These are phyloP conservation scores for Auriscalpium microsporum DNA, from an alignment of 768 basidiomycete genomes.

Conservation along the genomic window DNA sequence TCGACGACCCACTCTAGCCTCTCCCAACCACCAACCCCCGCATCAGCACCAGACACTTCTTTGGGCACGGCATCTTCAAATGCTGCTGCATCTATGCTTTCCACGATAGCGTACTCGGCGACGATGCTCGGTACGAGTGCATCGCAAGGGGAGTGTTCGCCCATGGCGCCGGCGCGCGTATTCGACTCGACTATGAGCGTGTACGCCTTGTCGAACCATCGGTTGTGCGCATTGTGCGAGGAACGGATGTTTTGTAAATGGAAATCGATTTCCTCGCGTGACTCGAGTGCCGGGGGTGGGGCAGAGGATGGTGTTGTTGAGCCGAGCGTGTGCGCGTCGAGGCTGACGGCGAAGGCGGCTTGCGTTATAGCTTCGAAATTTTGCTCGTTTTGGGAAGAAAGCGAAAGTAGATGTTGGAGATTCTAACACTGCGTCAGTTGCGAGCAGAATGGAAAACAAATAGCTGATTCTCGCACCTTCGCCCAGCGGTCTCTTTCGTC, in stretches of 20 bases:
- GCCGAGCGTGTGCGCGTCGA: conserved; percentile 56
- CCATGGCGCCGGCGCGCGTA: conserved; percentile 76
- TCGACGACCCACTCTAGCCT: conserved; percentile 73
- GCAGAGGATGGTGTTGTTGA: conserved; percentile 23
- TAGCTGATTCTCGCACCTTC: conserved; percentile 35
- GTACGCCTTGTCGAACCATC: conserved; percentile 88
- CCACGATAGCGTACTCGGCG: conserved; percentile 70
- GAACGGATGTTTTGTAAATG: conserved; percentile 71
- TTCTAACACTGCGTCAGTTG: conserved; percentile 39
- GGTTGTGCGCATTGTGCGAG: conserved; percentile 58
- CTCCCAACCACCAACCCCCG: conserved; percentile 35
- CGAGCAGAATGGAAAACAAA: background rate
- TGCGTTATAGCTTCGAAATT: conserved; percentile 57
- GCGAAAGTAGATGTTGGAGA: conserved; percentile 52
- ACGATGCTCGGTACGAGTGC: conserved; percentile 85
- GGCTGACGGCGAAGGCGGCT: conserved; percentile 72
- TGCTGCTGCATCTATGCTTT: conserved; percentile 47
- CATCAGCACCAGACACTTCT: conserved; percentile 8
- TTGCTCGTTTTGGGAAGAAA: conserved; percentile 57
- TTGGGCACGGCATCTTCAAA: conserved; percentile 24
- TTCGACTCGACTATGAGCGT: conserved; percentile 79
- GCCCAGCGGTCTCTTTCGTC: conserved; percentile 82
- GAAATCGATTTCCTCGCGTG: conserved; percentile 42
- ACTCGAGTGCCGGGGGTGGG: conserved; percentile 9
- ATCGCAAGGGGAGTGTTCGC: conserved; percentile 88